These are phyloP conservation scores for Chamaecyparis obtusa DNA, from an alignment of 75 land plant species.

Conservation along the genomic window DNA sequence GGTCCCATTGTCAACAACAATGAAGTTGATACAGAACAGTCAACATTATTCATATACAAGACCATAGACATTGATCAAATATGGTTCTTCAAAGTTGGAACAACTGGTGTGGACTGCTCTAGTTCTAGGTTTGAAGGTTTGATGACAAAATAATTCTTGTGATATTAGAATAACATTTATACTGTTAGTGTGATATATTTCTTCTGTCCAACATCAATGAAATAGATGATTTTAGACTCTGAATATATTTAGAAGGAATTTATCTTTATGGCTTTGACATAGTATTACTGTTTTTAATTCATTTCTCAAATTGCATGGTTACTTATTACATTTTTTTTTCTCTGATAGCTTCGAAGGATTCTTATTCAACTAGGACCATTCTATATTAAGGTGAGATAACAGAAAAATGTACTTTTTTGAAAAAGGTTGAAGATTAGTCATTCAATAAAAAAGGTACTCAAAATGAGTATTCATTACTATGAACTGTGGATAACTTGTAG, in stretches of 20 bases:
- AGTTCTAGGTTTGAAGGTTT: no score
- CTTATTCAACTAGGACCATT: constrained; percentile 89
- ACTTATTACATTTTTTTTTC: constrained; percentile 12
- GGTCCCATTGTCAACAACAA: no score
- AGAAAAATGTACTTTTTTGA: background rate
- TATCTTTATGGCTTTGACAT: no score
- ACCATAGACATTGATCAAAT: no score
- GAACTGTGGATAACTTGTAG: background rate
- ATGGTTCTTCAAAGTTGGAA: no score
- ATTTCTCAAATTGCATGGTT: background rate
- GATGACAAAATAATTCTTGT: no score
- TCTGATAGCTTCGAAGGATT: constrained; percentile 75
- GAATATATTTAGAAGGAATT: background rate
- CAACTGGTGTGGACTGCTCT: no score
- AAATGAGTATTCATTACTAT: background rate
- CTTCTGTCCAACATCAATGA: background rate
- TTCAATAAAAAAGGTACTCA: background rate
- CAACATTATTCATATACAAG: no score
- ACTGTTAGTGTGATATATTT: background rate
- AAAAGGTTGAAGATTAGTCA: background rate
- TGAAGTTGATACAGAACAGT: no score
- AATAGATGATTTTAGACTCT: background rate
- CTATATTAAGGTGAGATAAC: constrained; percentile 81
- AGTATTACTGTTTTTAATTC: background rate
- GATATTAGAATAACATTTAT: background rate